These are phyloP conservation scores for Botrytis fabae DNA, from an alignment of 2,329 filamentous ascomycete genomes.

Conservation along the genomic window DNA sequence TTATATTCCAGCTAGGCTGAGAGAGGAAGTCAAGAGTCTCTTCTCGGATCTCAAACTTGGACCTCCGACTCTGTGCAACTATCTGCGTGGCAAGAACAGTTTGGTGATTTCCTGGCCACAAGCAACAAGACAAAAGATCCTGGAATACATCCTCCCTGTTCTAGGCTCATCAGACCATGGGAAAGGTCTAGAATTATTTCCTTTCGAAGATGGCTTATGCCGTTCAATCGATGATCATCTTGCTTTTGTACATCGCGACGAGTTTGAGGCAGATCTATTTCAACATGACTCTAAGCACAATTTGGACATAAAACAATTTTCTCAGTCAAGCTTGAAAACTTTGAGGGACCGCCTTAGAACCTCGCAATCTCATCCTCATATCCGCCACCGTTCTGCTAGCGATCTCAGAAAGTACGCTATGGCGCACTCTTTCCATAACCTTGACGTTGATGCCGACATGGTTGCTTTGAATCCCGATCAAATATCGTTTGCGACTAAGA, in stretches of 20 bases:
- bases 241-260: constrained; percentile 30
- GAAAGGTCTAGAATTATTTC: constrained; percentile 29
- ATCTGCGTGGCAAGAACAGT: constrained; percentile 20
- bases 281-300: constrained; percentile 25
- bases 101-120: constrained; percentile 21
- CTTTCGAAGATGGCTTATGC: constrained; percentile 32
- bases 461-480: constrained; percentile 19
- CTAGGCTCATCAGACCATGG: constrained; percentile 23
- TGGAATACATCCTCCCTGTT: constrained; percentile 30
- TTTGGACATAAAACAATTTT: constrained; percentile 28
- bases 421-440: constrained; percentile 23
- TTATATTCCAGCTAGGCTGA: constrained; percentile 30
- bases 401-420: constrained; percentile 28
- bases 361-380: constrained; percentile 25
- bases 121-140: constrained; percentile 27
- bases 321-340: neutral
- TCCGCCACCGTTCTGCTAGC: constrained; percentile 28
- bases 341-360: constrained; percentile 24
- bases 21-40: constrained; percentile 13
- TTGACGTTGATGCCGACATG: constrained; percentile 23
- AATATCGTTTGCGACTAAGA: constrained; percentile 22
- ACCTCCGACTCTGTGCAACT: constrained; percentile 26
- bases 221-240: constrained; percentile 25
- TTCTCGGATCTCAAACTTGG: constrained; percentile 25
- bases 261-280: constrained; percentile 30